These are phyloP conservation scores for Artomyces pyxidatus DNA, from an alignment of 768 basidiomycete species.

Conservation along the genomic window DNA sequence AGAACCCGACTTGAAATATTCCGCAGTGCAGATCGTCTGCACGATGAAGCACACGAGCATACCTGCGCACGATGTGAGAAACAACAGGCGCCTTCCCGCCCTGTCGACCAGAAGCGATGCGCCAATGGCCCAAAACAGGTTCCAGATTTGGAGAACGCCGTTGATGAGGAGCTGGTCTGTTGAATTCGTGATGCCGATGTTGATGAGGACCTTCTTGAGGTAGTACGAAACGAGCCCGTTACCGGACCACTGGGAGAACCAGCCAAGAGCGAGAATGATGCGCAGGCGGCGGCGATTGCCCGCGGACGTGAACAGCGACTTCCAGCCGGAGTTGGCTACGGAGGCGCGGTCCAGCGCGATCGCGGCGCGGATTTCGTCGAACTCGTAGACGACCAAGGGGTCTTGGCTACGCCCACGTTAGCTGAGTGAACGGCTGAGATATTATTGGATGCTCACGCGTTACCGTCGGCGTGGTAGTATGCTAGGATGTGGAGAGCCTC, in stretches of 20 bases:
- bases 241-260: slow-evolving; percentile 84
- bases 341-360: slow-evolving; percentile 59
- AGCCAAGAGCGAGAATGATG: slow-evolving; percentile 69
- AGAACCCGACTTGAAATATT: slow-evolving; percentile 40
- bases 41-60: slow-evolving; percentile 62
- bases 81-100: slow-evolving; percentile 60
- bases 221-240: slow-evolving; percentile 83
- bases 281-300: slow-evolving; percentile 73
- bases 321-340: slow-evolving; percentile 56
- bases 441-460: slow-evolving; percentile 37
- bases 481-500: slow-evolving; percentile 66
- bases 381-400: slow-evolving; percentile 66
- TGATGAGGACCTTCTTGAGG: slow-evolving; percentile 62
- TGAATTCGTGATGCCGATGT: slow-evolving; percentile 55
- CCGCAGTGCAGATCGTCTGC: slow-evolving; percentile 60
- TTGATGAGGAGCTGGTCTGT: slow-evolving; percentile 74
- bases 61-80: slow-evolving; percentile 47
- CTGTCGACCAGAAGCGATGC: slow-evolving; percentile 58
- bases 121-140: slow-evolving; percentile 50
- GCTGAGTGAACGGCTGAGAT: too few relatives aligned
- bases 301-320: slow-evolving; percentile 51
- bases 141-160: slow-evolving; percentile 80
- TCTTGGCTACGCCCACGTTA: slow-evolving; percentile 36
- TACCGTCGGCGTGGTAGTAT: slow-evolving; percentile 77
- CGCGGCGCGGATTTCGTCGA: slow-evolving; percentile 72